Percentiles rank a stretch among this genome's conserved stretches.
These are phyloP conservation scores for Tephrocybe sp. DNA, from an alignment of 768 basidiomycete genomes.

Conservation along the genomic window DNA sequence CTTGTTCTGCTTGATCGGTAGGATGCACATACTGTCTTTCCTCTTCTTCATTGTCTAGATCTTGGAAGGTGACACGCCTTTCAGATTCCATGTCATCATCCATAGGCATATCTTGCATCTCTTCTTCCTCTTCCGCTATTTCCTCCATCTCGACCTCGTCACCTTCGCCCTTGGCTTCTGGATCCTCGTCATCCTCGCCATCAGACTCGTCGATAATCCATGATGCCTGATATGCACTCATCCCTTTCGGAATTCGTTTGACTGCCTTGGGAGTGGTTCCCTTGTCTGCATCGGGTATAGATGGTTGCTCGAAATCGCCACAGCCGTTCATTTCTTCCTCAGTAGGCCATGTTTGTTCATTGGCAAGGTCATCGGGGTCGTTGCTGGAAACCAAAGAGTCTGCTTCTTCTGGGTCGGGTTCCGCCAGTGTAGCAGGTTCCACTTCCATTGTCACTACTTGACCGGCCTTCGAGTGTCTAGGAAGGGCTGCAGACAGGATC, in stretches of 20 bases:
- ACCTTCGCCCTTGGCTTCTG: slow-evolving; percentile 44
- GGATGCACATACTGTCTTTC: slow-evolving; percentile 67
- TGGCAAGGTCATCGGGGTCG: slow-evolving; percentile 84
- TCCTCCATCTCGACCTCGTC: slow-evolving; percentile 35
- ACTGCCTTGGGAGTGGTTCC: slow-evolving; percentile 81
- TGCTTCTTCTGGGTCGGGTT: slow-evolving; percentile 61
- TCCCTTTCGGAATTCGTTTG: slow-evolving; percentile 90
- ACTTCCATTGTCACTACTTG: slow-evolving; percentile 58
- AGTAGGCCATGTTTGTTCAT: slow-evolving; percentile 99
- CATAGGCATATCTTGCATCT: slow-evolving; percentile 57
- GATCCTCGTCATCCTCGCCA: slow-evolving; percentile 53
- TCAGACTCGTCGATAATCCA: slow-evolving; percentile 91
- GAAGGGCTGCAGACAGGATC: slow-evolving; percentile 68
- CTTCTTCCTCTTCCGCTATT: slow-evolving; percentile 59
- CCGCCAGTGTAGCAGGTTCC: slow-evolving; percentile 64
- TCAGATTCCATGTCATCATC: slow-evolving; percentile 61
- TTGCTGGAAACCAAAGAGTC: slow-evolving; percentile 89
- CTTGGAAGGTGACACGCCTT: slow-evolving; percentile 63
- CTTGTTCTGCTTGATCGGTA: background rate
- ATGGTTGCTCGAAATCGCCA: slow-evolving; percentile 25
- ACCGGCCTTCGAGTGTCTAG: slow-evolving; percentile 33
- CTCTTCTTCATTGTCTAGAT: slow-evolving; percentile 84
- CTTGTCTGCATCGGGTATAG: slow-evolving; percentile 60
- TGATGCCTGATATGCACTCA: slow-evolving; percentile 94
- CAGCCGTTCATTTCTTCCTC: slow-evolving; percentile 85